Percentiles rank a stretch among this genome's conserved stretches.
phyloP scores from a whole-genome alignment of 805 yeast genomes.

The Yarrowia divulgata region DNA sequence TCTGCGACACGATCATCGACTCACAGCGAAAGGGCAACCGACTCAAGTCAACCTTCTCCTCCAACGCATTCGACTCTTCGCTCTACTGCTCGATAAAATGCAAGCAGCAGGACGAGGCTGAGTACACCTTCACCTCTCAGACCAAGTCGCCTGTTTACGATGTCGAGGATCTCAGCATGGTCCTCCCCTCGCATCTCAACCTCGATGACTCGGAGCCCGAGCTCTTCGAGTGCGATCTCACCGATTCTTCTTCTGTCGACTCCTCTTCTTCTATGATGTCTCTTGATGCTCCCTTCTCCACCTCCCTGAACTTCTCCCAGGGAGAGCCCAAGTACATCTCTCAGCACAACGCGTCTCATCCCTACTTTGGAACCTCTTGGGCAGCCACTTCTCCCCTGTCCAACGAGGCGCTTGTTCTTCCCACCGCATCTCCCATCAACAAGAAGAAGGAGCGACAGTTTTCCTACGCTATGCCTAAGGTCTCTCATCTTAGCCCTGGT shows the following conservation, averaged over 20 bases:
- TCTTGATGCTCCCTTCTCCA: constrained; percentile 34
- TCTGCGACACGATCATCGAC: constrained; percentile 50
- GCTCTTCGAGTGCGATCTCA: constrained; percentile 39
- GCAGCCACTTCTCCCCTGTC: constrained; percentile 27
- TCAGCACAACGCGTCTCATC: constrained; percentile 30
- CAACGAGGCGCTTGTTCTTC: constrained; percentile 37
- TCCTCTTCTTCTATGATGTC: constrained; percentile 25
- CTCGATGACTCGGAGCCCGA: constrained; percentile 38
- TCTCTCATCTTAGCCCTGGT: constrained; percentile 31
- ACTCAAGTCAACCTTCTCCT: constrained; percentile 35
- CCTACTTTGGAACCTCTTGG: constrained; percentile 38
- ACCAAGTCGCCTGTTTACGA: constrained; percentile 38
- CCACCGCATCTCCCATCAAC: constrained; percentile 32
- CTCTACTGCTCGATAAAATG: constrained; percentile 51
- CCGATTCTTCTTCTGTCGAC: constrained; percentile 36
- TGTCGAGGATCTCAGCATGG: constrained; percentile 37
- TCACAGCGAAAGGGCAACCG: constrained; percentile 39
- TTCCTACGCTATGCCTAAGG: constrained; percentile 39
- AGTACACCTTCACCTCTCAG: constrained; percentile 27
- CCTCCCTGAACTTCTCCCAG: constrained; percentile 26
- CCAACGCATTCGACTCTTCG: constrained; percentile 40
- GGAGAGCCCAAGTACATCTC: constrained; percentile 36
- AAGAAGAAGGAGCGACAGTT: constrained; percentile 40
- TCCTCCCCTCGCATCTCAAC: constrained; percentile 27
- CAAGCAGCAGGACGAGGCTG: constrained; percentile 45